phyloP scores from a whole-genome alignment of 768 basidiomycete genomes.

The Russula lepida region DNA sequence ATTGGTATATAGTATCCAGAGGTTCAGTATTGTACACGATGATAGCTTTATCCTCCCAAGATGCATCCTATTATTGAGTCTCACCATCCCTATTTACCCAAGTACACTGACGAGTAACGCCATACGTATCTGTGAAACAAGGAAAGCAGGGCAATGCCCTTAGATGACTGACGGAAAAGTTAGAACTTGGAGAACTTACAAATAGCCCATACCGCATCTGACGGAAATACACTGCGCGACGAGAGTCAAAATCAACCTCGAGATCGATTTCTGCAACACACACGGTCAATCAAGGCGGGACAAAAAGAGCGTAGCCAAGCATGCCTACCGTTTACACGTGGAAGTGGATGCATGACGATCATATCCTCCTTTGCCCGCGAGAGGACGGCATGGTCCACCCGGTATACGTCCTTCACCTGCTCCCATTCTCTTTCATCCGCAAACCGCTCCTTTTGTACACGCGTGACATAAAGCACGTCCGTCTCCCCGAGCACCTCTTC shows the following conservation, averaged over 20 bases:
- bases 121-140: constrained; percentile 40
- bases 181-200: constrained; percentile 43
- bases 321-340: constrained; percentile 71
- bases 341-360: constrained; percentile 99
- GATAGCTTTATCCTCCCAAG: no score
- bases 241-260: constrained; percentile 93
- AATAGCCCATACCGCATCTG: constrained; percentile 98
- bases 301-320: not conserved
- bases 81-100: constrained; percentile 4
- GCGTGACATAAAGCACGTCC: constrained; percentile 94
- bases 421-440: constrained; percentile 74
- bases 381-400: constrained; percentile 89
- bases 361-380: constrained; percentile 91
- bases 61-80: not conserved
- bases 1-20: no score
- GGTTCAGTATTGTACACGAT: no score
- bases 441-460: constrained; percentile 94
- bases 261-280: constrained; percentile 81
- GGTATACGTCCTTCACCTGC: constrained; percentile 84
- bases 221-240: constrained; percentile 94
- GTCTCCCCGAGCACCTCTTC: constrained; percentile 89
- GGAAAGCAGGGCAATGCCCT: not conserved
- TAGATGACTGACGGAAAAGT: not conserved
- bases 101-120: constrained; percentile 43
- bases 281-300: constrained; percentile 1